Conservation (phyloP, 768 basidiomycete genomes). For the Agaricus sinodeliciosus region DNA sequence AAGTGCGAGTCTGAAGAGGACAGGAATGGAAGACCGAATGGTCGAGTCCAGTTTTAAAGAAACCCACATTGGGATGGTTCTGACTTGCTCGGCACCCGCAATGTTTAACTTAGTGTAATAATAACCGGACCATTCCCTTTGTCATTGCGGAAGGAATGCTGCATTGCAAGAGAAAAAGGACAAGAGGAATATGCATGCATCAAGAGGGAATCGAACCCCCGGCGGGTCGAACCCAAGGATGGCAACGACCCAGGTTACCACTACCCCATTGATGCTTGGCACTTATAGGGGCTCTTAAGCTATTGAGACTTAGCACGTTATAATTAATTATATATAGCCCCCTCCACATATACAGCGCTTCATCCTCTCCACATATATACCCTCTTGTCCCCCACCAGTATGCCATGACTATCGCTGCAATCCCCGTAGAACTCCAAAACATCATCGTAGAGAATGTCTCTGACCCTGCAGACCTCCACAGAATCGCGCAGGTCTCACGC, state of each 20-base stretch:
- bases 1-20: too few relatives aligned
- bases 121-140: too few relatives aligned
- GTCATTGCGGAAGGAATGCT: too few relatives aligned
- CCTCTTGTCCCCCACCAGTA: background rate
- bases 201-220: slow-evolving; percentile 34
- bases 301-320: background rate
- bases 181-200: background rate
- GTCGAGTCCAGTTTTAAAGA: too few relatives aligned
- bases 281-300: background rate
- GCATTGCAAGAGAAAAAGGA: background rate
- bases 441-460: slow-evolving; percentile 1
- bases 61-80: too few relatives aligned
- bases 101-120: too few relatives aligned
- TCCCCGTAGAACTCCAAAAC: slow-evolving; percentile 1
- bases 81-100: too few relatives aligned
- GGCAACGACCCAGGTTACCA: slow-evolving; percentile 9
- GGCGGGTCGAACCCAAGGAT: slow-evolving; percentile 54
- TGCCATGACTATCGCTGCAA: background rate
- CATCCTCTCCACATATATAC: background rate
- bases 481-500: slow-evolving; percentile 4
- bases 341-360: background rate
- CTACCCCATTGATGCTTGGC: slow-evolving; percentile 3
- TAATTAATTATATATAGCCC: too few relatives aligned
- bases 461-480: slow-evolving; percentile 1
- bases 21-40: too few relatives aligned